These are phyloP conservation scores for Terfezia claveryi DNA, from an alignment of 495 filamentous ascomycete species.

Conservation along the genomic window DNA sequence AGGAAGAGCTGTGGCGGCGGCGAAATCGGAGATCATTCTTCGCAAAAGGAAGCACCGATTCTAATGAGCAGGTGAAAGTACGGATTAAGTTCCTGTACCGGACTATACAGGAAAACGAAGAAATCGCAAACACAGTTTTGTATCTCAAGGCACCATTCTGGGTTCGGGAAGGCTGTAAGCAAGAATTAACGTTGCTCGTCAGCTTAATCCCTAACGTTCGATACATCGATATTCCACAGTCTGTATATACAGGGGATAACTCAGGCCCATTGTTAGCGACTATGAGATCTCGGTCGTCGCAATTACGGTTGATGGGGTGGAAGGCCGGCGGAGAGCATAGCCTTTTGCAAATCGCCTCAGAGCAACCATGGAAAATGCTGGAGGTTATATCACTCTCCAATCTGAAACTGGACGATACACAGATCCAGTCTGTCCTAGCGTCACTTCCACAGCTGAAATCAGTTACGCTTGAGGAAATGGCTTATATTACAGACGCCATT, in stretches of 20 bases:
- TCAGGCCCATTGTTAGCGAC: slow-evolving; percentile 51
- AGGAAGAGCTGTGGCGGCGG: slow-evolving; percentile 52
- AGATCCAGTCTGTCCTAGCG: slow-evolving; percentile 47
- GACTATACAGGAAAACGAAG: slow-evolving; percentile 50
- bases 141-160: slow-evolving; percentile 89
- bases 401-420: slow-evolving; percentile 48
- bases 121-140: slow-evolving; percentile 42
- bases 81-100: slow-evolving; percentile 59
- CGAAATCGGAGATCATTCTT: slow-evolving; percentile 56
- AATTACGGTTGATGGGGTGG: slow-evolving; percentile 78
- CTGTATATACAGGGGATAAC: slow-evolving; percentile 58
- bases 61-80: slow-evolving; percentile 52
- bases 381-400: slow-evolving; percentile 56
- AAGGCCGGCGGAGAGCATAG: slow-evolving; percentile 52
- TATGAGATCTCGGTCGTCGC: slow-evolving; percentile 60
- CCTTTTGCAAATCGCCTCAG: slow-evolving; percentile 42
- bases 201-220: slow-evolving; percentile 65
- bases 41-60: slow-evolving; percentile 44
- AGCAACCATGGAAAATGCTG: slow-evolving; percentile 51
- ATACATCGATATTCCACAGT: slow-evolving; percentile 81
- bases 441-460: slow-evolving; percentile 43
- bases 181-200: slow-evolving; percentile 64
- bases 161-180: slow-evolving; percentile 70
- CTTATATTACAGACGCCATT: slow-evolving; percentile 49
- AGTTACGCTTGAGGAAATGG: slow-evolving; percentile 45